Percentiles rank a stretch among this genome's conserved stretches.
Conservation (phyloP, 371 early-diverging fungal species). For the Zopfochytrium polystomum region DNA sequence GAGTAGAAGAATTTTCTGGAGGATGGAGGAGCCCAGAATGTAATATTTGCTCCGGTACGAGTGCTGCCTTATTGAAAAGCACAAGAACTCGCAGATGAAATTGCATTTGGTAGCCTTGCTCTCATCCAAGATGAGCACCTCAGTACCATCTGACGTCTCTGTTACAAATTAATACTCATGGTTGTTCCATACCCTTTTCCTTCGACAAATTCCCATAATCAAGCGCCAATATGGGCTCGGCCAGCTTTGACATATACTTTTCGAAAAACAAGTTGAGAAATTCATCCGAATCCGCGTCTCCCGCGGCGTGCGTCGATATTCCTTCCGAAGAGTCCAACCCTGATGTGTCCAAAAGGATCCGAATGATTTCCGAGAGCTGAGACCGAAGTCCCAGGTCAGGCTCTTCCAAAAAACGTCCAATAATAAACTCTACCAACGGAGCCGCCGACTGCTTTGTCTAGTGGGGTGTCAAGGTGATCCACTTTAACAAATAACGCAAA, state of each 20-base stretch:
- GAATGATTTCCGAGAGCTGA: conserved; percentile 71
- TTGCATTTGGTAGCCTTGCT: conserved; percentile 26
- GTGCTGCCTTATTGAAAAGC: conserved; percentile 68
- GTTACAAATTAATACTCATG: too few relatives aligned
- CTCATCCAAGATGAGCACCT: too few relatives aligned
- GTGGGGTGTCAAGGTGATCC: background rate
- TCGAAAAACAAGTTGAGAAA: conserved; percentile 76
- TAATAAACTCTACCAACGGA: conserved; percentile 59
- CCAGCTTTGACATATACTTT: conserved; percentile 50
- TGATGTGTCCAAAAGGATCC: conserved; percentile 70
- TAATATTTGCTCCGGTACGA: conserved; percentile 73
- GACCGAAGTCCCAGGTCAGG: conserved; percentile 61
- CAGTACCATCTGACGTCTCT: too few relatives aligned
- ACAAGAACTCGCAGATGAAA: conserved; percentile 71
- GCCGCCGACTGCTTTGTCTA: conserved; percentile 40
- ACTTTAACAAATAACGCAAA: conserved; percentile 15
- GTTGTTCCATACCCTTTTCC: too few relatives aligned
- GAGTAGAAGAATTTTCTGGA: conserved; percentile 59
- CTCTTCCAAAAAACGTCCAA: conserved; percentile 60
- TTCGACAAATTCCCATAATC: background rate
- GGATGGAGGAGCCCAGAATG: conserved; percentile 60
- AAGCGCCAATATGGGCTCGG: conserved; percentile 54
- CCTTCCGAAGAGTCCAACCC: conserved; percentile 30
- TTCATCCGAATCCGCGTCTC: conserved; percentile 57
- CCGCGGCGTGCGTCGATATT: conserved; percentile 34